Evolutionary conservation across 2,329 filamentous ascomycete genomes (phyloP), one percentile per base, ranked within the genome.

Genomic region (Aureobasidium sp.): DNA sequence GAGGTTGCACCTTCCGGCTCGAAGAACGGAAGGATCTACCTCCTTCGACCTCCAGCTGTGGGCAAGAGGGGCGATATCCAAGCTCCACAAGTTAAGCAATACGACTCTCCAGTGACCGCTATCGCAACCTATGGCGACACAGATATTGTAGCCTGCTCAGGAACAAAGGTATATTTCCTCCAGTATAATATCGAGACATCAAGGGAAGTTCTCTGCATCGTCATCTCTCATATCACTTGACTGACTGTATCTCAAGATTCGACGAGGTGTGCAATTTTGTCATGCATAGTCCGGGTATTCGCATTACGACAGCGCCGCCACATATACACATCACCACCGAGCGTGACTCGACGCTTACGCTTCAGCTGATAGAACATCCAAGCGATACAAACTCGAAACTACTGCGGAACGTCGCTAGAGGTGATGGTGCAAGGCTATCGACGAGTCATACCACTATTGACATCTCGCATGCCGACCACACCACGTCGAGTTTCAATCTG

Each of bases 251-350:
- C 27, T 42, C 26, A 7, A 62, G 60, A 13, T 56, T 62, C 34
- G 20, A 12, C 8, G 51, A 65, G 46, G 26, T 69, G 17, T 70
- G 70, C 64, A 69, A 74, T 41, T 67, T 69, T 46, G 63, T 61
- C 20, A 63, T 73, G 7, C 64, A 66, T 23, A 71, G 68, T 50
- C 71, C 77, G 1, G 82, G 78, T 3, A 72, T 81, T 7, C 76
- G 80, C 8, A 74, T 86, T 46, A 80, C 79, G 1, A 75, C 79
- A 15, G 71, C 74, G 9, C 71, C 72, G 2, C 72, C 75, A 1
- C 75, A 77, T 27, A 76, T 87, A 32, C 80, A 83, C 64, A 74
- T 85, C 51, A 80, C 83, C 1, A 86, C 82, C 0, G 70, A 76
- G 2, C 71, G 74, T 42, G 80, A 86, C 64, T 85, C 83, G 0